These are phyloP conservation scores for Umbelopsis vinacea DNA, from an alignment of 192 early-diverging fungal species.

Conservation along the genomic window DNA sequence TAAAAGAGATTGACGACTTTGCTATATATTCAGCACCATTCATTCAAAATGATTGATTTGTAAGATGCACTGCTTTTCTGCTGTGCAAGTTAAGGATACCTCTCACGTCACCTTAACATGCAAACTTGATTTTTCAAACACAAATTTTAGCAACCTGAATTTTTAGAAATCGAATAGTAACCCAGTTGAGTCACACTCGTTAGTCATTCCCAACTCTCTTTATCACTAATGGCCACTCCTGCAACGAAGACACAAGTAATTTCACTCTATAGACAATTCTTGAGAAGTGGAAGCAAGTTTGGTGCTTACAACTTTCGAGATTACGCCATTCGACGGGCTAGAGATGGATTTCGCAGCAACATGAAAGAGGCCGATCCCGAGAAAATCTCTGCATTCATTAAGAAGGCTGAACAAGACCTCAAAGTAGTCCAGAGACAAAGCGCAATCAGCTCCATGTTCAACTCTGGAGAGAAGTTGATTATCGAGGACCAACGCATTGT, in stretches of 20 bases:
- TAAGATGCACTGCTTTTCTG: too few relatives aligned
- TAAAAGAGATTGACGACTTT: too few relatives aligned
- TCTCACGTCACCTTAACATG: too few relatives aligned
- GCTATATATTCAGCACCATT: too few relatives aligned
- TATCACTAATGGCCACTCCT: slow-evolving; percentile 23
- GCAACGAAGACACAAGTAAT: slow-evolving; percentile 65
- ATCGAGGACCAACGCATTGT: slow-evolving; percentile 52
- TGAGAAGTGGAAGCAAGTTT: slow-evolving; percentile 75
- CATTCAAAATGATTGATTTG: too few relatives aligned
- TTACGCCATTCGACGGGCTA: slow-evolving; percentile 80
- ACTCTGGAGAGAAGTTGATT: slow-evolving; percentile 65
- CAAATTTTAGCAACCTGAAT: too few relatives aligned
- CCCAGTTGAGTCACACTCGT: too few relatives aligned
- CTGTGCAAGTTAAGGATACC: too few relatives aligned
- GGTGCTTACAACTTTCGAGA: slow-evolving; percentile 87
- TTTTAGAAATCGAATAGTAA: too few relatives aligned
- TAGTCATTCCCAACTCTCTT: too few relatives aligned
- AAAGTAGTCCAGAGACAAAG: slow-evolving; percentile 79
- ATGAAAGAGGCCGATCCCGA: slow-evolving; percentile 57
- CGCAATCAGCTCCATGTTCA: slow-evolving; percentile 74
- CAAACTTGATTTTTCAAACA: too few relatives aligned
- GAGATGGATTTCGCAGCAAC: slow-evolving; percentile 78
- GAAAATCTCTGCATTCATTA: slow-evolving; percentile 56
- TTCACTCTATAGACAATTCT: slow-evolving; percentile 75
- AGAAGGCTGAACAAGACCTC: slow-evolving; percentile 69